Conservation (phyloP, 2,329 filamentous ascomycete species). For the Cercospora sp. region DNA sequence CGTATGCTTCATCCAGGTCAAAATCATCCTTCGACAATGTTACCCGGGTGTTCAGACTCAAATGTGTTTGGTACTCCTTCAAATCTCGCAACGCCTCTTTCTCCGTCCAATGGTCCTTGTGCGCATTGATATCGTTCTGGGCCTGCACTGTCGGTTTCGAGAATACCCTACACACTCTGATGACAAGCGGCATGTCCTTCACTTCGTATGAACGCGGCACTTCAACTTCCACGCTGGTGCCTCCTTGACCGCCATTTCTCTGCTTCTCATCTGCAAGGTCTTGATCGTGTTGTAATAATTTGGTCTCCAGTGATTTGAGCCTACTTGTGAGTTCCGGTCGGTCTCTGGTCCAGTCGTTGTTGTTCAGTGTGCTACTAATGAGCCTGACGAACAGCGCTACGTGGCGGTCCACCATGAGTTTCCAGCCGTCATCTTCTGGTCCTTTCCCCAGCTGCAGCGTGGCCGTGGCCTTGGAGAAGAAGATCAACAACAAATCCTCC, state of each 20-base stretch:
- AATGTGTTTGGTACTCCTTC: constrained; percentile 86
- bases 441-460: constrained; percentile 77
- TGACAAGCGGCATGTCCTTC: constrained; percentile 94
- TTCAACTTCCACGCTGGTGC: constrained; percentile 74
- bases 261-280: constrained; percentile 68
- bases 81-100: constrained; percentile 86
- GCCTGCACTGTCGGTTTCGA: constrained; percentile 74
- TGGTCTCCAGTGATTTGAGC: constrained; percentile 81
- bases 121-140: constrained; percentile 81
- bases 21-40: constrained; percentile 85
- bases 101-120: constrained; percentile 83
- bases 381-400: constrained; percentile 91
- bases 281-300: constrained; percentile 90
- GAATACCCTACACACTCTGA: constrained; percentile 83
- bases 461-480: constrained; percentile 92
- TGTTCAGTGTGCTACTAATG: constrained; percentile 74
- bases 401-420: constrained; percentile 87
- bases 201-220: constrained; percentile 86
- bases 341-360: constrained; percentile 81
- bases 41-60: constrained; percentile 74
- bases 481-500: constrained; percentile 90
- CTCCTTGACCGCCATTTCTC: constrained; percentile 57
- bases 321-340: constrained; percentile 79
- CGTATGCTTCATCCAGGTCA: constrained; percentile 82
- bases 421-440: constrained; percentile 83